Base-by-base conservation (phyloP, 345 rosid species). In the Turritis glabra region DNA sequence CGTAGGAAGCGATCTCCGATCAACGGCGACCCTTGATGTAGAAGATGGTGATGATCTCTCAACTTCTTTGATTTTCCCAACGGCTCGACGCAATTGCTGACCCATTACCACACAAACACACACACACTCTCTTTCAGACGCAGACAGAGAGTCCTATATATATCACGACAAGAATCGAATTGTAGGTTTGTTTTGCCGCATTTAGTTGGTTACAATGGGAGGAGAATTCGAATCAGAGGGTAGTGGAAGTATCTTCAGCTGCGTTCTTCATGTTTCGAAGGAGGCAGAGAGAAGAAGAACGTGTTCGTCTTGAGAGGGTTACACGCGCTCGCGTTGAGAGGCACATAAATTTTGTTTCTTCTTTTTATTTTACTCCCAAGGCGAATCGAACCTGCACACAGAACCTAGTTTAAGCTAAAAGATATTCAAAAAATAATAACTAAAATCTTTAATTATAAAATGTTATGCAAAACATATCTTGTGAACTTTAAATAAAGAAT, bases 51-150 rank as follows among this genome's bases (percentile, higher is more conserved):
- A 65, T 19, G 88, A 72, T 61, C 74, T 79, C 46, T 84, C 88
- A 70, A 76, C 79, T 50, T 71, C 61, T 83, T 77, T 70, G 79
- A 89, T 75, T 82, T 83, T 87, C 22, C 96, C 97, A 82, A 85
- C 74, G 30, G 97, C 98, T 89, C 98, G 94, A 88, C 99, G 98
- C 87, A 96, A 85, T 84, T 91, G 97, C 87, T 96, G 98, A 57
- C 98, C 98, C 99, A 92, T 90, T 15, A 47, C 38, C 30, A 3
- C 22, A 35, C 27, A 23, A 68, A 60, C 40, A 18, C 17, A 1
- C 23, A 21, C 25, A 5, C 59, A 37, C 46, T 46, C 59, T 46
- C 54, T 46, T 30, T 41, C 15, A 22, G n/a, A 40, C 4, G 13
- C 67, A 57, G 8, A 7, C 15, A 17, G 40, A 21, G 59, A 33